Base-by-base conservation (phyloP, 208 protist genomes). In the Leptomonas seymouri region DNA sequence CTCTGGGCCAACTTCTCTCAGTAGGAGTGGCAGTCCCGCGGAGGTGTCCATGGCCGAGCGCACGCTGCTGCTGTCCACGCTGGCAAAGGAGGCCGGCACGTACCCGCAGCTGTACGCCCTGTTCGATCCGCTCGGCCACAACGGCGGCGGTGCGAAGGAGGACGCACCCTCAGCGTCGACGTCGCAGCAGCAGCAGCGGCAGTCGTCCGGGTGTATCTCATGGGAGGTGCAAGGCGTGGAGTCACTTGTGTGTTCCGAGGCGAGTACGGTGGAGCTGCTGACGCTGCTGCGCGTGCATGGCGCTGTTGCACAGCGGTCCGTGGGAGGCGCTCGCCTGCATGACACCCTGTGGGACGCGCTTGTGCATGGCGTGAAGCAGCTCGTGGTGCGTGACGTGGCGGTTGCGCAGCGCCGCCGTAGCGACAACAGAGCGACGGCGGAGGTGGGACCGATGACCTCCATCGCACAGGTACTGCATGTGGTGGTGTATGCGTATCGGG, bases 41-140 rank as follows among this genome's bases (percentile, higher is more conserved):
- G 69, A 70, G 46, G 45, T 81, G 25, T 45, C 4, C 31, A 20
- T 45, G 48, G 63, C 57, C 3, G 69, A 81, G 39, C 76, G 70
- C 25, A 31, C 70, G 39, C 25, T 62, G 28, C 54, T 81, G 31
- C 31, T 81, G 11, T 59, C 69, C 15, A 41, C 46, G 8, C 21
- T 76, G 25, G 42, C 53, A 7, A 62, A 53, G 41, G 68, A 67
- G 3, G 48, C 63, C 0, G 41, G 42, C 9, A 36, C 31, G 2
- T 76, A 74, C 54, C 76, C 76, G 48, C 67, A 76, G 39, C 76
- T 81, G 3, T 58, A 72, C 69, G 25, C 51, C 28, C n/a, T 76
- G 28, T 75, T 75, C 46, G 66, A 71, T 53, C 45, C 34, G 16
- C 23, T 25, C 45, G 50, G 58, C 16, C 64, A 72, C 48, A 39